Evolutionary conservation across 352 stramenopile genomes (phyloP).

Genomic region (Pythium rishiriense): DNA sequence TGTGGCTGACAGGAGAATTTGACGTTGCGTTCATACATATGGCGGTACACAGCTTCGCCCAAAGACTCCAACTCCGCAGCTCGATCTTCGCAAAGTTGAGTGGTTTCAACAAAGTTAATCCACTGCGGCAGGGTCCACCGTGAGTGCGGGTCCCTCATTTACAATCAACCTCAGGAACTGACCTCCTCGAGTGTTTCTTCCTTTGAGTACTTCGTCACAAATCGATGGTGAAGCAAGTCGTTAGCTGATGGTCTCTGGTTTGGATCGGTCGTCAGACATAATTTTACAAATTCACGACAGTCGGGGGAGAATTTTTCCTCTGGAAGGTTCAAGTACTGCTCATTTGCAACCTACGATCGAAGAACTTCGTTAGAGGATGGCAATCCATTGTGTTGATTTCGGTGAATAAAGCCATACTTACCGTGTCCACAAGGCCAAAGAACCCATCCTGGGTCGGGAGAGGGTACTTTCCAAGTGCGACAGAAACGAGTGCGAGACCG

Average conservation of each 20-base stretch:
- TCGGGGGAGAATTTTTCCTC: constrained; percentile 62
- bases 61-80: constrained; percentile 60
- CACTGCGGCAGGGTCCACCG: constrained; percentile 59
- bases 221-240: constrained; percentile 64
- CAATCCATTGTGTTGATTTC: too few species aligned
- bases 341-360: constrained; percentile 64
- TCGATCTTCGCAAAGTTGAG: constrained; percentile 60
- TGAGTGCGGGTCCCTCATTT: too few species aligned
- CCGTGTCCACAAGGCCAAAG: constrained; percentile 86
- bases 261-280: constrained; percentile 75
- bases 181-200: constrained; percentile 76
- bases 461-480: constrained; percentile 81
- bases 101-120: constrained; percentile 58
- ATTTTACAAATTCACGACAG: constrained; percentile 67
- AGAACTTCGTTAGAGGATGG: neutral
- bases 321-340: constrained; percentile 70
- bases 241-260: constrained; percentile 63
- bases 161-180: constrained; percentile 1
- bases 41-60: constrained; percentile 73
- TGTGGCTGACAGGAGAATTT: constrained; percentile 78
- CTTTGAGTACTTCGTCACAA: constrained; percentile 62
- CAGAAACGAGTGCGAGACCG: constrained; percentile 72
- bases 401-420: constrained; percentile 52
- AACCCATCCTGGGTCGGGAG: constrained; percentile 86
- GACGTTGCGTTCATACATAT: constrained; percentile 75